Conservation (phyloP, 495 filamentous ascomycete species). For the Neurospora discreta region DNA sequence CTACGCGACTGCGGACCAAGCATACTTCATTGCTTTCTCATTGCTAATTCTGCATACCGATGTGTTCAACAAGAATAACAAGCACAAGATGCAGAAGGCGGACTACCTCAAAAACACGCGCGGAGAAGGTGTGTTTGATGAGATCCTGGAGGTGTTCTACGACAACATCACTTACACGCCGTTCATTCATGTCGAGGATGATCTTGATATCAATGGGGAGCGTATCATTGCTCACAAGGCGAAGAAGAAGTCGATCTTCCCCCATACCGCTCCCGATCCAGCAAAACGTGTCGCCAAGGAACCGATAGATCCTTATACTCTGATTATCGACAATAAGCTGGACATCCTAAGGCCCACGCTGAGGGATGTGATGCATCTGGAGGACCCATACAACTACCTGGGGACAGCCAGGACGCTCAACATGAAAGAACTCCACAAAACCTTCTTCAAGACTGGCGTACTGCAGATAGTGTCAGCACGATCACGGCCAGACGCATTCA, state of each 20-base stretch:
- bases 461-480: constrained; percentile 89
- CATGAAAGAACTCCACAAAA: constrained; percentile 65
- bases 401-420: constrained; percentile 66
- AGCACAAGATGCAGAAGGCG: constrained; percentile 93
- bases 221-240: constrained; percentile 58
- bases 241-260: constrained; percentile 60
- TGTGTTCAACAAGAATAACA: constrained; percentile 99
- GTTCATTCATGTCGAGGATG: constrained; percentile 93
- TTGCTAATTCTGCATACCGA: constrained; percentile 94
- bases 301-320: constrained; percentile 86
- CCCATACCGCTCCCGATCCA: constrained; percentile 50
- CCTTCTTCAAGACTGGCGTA: constrained; percentile 81
- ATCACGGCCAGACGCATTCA: constrained; percentile 90
- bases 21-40: constrained; percentile 95
- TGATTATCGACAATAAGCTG: constrained; percentile 82
- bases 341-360: constrained; percentile 72
- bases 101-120: constrained; percentile 94
- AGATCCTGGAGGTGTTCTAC: constrained; percentile 91
- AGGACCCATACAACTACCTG: constrained; percentile 83
- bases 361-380: constrained; percentile 82
- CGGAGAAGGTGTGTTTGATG: constrained; percentile 79
- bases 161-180: constrained; percentile 97
- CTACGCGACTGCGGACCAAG: constrained; percentile 83
- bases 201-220: constrained; percentile 68
- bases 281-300: constrained; percentile 58